Percentiles rank a stretch among this genome's conserved stretches.
These are phyloP conservation scores for Adansonia digitata DNA, from an alignment of 345 rosid species.

Conservation along the genomic window DNA sequence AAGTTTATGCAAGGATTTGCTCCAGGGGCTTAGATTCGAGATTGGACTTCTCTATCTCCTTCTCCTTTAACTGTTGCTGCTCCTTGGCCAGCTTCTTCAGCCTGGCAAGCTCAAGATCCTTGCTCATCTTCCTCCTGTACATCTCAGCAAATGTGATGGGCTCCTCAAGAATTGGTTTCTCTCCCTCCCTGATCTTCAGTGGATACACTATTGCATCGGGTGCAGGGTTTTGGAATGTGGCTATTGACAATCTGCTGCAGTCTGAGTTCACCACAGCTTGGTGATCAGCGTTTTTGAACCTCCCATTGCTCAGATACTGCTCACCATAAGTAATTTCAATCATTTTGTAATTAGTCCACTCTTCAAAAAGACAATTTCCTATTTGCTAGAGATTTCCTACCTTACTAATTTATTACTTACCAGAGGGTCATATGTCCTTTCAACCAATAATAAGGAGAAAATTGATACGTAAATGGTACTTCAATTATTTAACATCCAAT, in stretches of 20 bases:
- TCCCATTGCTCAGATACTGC: slow-evolving; percentile 76
- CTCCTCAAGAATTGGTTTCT: slow-evolving; percentile 48
- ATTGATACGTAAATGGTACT: no score
- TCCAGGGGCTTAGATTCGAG: slow-evolving; percentile 43
- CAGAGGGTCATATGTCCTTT: no score
- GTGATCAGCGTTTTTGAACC: slow-evolving; percentile 84
- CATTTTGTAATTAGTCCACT: neutral
- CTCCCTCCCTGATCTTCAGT: slow-evolving; percentile 59
- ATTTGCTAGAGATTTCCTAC: no score
- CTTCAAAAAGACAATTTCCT: neutral
- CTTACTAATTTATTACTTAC: no score
- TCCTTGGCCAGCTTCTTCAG: slow-evolving; percentile 75
- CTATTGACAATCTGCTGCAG: slow-evolving; percentile 60
- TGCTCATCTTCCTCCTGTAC: slow-evolving; percentile 83
- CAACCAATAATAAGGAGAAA: no score
- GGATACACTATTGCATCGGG: slow-evolving; percentile 64
- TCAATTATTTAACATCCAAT: no score
- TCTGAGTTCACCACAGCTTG: slow-evolving; percentile 88
- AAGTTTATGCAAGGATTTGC: slow-evolving; percentile 48
- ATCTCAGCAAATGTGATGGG: slow-evolving; percentile 67
- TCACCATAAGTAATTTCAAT: neutral
- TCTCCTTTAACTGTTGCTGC: slow-evolving; percentile 25
- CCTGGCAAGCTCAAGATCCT: slow-evolving; percentile 70
- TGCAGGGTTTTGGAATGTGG: slow-evolving; percentile 75
- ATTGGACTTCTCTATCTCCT: slow-evolving; percentile 23